Conservation (phyloP, 148 eudicot species). For the Fallopia convolvulus region DNA sequence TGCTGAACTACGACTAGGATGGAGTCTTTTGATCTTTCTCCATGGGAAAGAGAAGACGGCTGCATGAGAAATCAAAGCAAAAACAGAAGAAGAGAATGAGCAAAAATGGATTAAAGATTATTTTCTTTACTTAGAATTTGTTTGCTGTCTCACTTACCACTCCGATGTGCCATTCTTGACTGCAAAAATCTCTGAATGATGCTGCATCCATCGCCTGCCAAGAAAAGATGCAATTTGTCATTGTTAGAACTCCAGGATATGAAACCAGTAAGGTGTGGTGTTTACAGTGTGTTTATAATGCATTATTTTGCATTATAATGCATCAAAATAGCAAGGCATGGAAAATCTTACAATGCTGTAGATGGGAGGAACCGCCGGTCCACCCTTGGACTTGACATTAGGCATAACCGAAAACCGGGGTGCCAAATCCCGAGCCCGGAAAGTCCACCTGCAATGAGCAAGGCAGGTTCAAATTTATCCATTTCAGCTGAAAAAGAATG, state of each 20-base stretch:
- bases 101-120: not conserved
- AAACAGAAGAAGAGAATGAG: not conserved
- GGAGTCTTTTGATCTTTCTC: constrained; percentile 37
- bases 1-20: constrained; percentile 73
- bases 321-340: not conserved
- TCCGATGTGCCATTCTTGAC: constrained; percentile 81
- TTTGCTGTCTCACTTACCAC: constrained; percentile 52
- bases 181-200: constrained; percentile 53
- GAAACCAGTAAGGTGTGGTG: not conserved
- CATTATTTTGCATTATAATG: too few species aligned
- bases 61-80: constrained; percentile 20
- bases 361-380: constrained; percentile 59
- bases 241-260: not conserved
- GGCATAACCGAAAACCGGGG: constrained; percentile 90
- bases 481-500: not conserved
- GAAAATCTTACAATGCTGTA: constrained; percentile 66
- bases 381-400: constrained; percentile 44
- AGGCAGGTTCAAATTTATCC: not conserved
- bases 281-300: not conserved
- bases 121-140: not conserved
- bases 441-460: constrained; percentile 60
- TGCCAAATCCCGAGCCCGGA: constrained; percentile 72
- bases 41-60: constrained; percentile 43
- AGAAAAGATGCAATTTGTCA: not conserved
- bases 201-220: constrained; percentile 88